Conservation (phyloP, 768 basidiomycete species). For the Lentinula boryana region DNA sequence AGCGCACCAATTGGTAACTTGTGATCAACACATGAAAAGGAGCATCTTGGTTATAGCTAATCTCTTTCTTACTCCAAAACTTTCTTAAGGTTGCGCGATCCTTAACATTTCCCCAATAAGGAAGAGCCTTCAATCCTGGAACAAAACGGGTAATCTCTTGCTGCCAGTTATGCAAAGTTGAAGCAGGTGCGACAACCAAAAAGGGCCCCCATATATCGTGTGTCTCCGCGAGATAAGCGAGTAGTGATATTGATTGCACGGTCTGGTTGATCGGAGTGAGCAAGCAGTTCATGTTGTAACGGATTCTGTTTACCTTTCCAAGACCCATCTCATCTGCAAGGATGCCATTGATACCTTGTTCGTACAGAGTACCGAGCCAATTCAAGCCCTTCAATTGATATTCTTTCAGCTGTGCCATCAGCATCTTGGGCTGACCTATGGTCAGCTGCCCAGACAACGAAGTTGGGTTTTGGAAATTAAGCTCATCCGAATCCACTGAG, state of each 20-base stretch:
- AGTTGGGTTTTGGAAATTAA: slow-evolving; percentile 99
- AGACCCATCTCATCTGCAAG: slow-evolving; percentile 99
- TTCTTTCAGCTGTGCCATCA: slow-evolving; percentile 95
- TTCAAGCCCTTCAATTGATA: slow-evolving; percentile 98
- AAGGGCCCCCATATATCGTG: slow-evolving; percentile 99
- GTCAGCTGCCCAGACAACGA: slow-evolving; percentile 79
- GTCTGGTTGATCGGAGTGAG: slow-evolving; percentile 43
- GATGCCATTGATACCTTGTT: slow-evolving; percentile 99
- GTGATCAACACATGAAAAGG: slow-evolving; percentile 97
- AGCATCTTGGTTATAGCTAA: slow-evolving; percentile 91
- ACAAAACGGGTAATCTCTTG: slow-evolving; percentile 97
- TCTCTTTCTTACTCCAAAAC: slow-evolving; percentile 98
- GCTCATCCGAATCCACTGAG: slow-evolving; percentile 89
- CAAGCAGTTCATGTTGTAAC: neutral
- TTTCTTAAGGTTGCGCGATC: slow-evolving; percentile 91
- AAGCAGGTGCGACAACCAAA: slow-evolving; percentile 94
- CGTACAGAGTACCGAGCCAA: slow-evolving; percentile 96
- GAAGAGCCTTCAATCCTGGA: slow-evolving; percentile 87
- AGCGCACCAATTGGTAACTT: slow-evolving; percentile 85
- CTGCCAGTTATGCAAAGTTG: slow-evolving; percentile 99
- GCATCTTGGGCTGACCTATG: slow-evolving; percentile 89
- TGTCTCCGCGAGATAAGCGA: slow-evolving; percentile 93
- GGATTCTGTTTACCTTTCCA: slow-evolving; percentile 52
- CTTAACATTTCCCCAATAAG: slow-evolving; percentile 98
- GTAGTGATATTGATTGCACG: slow-evolving; percentile 93